A percentile compares a stretch with the other conserved stretches of the same genome.
Evolutionary conservation across 2,329 filamentous ascomycete species (phyloP).

Genomic region (Erysiphe pulchra): DNA sequence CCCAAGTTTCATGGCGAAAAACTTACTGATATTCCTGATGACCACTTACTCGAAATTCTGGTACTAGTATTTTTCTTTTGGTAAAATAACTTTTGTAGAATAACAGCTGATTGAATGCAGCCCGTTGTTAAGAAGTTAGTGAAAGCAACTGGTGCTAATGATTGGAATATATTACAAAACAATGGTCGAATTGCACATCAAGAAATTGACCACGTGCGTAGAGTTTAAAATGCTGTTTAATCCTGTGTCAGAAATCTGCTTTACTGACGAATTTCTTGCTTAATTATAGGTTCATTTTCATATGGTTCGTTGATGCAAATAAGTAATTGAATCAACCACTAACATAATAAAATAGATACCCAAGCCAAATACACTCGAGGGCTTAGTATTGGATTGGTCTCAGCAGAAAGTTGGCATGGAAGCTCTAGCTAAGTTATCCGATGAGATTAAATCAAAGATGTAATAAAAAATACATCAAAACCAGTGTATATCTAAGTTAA

Average conservation of each 20-base stretch:
- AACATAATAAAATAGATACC: conserved; percentile 40
- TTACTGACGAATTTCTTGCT: not conserved
- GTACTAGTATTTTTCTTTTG: conserved; percentile 18
- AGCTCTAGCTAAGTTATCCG: conserved; percentile 49
- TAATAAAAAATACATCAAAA: conserved; percentile 17
- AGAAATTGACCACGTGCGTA: conserved; percentile 63
- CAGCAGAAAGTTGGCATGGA: conserved; percentile 54
- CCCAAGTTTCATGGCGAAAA: conserved; percentile 88
- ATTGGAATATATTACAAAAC: conserved; percentile 94
- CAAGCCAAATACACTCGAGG: conserved; percentile 66
- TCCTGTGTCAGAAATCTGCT: not conserved
- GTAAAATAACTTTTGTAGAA: not conserved
- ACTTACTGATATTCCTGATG: conserved; percentile 78
- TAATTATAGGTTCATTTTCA: conserved; percentile 64
- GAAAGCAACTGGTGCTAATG: conserved; percentile 41
- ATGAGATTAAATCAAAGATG: conserved; percentile 79
- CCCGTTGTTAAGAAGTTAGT: conserved; percentile 75
- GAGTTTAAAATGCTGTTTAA: not conserved
- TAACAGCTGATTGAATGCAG: conserved; percentile 14
- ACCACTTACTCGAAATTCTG: conserved; percentile 58
- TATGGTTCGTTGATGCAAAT: conserved; percentile 30
- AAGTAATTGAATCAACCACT: too few species aligned
- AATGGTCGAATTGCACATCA: conserved; percentile 85
- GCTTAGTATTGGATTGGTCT: conserved; percentile 61
- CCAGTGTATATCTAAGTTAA: too few species aligned